Percentiles rank a stretch among this genome's conserved stretches.
Conservation (phyloP, 257 asterid species). For the Jasminum sambac region DNA sequence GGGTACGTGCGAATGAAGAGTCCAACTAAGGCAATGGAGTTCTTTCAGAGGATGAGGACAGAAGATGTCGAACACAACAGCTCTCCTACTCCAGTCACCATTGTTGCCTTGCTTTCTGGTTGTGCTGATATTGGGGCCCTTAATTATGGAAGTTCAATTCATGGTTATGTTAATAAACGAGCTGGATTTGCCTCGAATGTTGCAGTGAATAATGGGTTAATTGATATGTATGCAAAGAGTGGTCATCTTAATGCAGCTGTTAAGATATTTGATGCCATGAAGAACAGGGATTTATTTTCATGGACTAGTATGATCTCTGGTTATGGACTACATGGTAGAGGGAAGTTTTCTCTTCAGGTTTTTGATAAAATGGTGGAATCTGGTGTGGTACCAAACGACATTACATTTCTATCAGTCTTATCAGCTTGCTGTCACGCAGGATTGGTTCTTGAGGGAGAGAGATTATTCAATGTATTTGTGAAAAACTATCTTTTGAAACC, state of each 20-base stretch:
- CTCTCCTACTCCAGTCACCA: conserved; percentile 55
- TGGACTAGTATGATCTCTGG: conserved; percentile 78
- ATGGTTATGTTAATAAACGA: conserved; percentile 59
- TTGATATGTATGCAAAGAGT: conserved; percentile 79
- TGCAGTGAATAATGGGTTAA: conserved; percentile 63
- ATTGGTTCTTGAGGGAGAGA: conserved; percentile 66
- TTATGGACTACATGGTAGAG: conserved; percentile 69
- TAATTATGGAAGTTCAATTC: conserved; percentile 60
- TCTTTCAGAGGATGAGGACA: conserved; percentile 53
- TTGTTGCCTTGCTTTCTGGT: conserved; percentile 76
- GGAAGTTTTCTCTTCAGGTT: conserved; percentile 52
- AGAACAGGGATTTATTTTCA: conserved; percentile 59
- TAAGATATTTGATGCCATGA: conserved; percentile 45
- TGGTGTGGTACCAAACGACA: conserved; percentile 55
- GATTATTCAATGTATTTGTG: conserved; percentile 41
- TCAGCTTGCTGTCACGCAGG: conserved; percentile 83
- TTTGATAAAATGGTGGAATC: conserved; percentile 62
- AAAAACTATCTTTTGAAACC: conserved; percentile 37
- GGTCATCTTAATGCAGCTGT: conserved; percentile 60
- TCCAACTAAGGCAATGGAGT: conserved; percentile 52
- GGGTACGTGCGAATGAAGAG: conserved; percentile 61
- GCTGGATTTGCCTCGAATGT: conserved; percentile 40
- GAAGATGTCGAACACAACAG: conserved; percentile 46
- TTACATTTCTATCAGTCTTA: conserved; percentile 64
- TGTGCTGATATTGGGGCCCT: conserved; percentile 88